A percentile compares a stretch with the other conserved stretches of the same genome.
Evolutionary conservation across 345 rosid genomes (phyloP).

Genomic region (Draba incana): DNA sequence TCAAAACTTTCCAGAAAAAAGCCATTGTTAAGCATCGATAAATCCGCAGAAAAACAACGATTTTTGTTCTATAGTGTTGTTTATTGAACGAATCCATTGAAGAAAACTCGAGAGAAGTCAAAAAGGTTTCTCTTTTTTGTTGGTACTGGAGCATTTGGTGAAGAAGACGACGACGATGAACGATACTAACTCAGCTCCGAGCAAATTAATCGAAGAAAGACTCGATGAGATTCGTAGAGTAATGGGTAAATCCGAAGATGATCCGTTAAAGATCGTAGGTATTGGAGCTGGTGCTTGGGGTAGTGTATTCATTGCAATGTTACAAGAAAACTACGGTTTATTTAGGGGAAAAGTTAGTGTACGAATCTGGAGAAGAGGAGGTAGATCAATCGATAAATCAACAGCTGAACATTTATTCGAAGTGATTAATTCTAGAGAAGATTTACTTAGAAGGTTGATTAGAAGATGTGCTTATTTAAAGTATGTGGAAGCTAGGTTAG

Average conservation of each 20-base stretch:
- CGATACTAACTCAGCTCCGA: constrained; percentile 27
- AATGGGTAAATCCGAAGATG: constrained; percentile 75
- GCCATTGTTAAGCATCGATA: constrained; percentile 17
- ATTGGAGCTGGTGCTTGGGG: constrained; percentile 99
- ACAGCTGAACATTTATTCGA: constrained; percentile 91
- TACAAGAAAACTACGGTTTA: constrained; percentile 80
- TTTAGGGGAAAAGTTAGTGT: constrained; percentile 78
- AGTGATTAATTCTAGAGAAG: constrained; percentile 93
- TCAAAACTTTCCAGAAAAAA: constrained; percentile 32
- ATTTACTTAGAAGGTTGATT: constrained; percentile 82
- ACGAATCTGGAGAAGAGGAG: constrained; percentile 94
- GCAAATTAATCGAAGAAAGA: constrained; percentile 59
- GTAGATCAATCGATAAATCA: constrained; percentile 68
- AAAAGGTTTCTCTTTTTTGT: background rate
- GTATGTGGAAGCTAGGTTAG: constrained; percentile 93
- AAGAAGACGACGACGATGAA: constrained; percentile 33
- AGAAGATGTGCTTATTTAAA: constrained; percentile 93
- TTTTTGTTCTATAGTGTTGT: constrained; percentile 7
- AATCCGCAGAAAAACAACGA: constrained; percentile 5
- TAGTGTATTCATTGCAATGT: constrained; percentile 88
- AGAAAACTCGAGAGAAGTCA: constrained; percentile 8
- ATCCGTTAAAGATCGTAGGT: constrained; percentile 86
- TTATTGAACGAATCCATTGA: background rate
- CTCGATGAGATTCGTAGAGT: constrained; percentile 77
- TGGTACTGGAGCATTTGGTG: constrained; percentile 29